Conservation (phyloP, 2,329 filamentous ascomycete species). For the Dendrostoma leiphaemia region DNA sequence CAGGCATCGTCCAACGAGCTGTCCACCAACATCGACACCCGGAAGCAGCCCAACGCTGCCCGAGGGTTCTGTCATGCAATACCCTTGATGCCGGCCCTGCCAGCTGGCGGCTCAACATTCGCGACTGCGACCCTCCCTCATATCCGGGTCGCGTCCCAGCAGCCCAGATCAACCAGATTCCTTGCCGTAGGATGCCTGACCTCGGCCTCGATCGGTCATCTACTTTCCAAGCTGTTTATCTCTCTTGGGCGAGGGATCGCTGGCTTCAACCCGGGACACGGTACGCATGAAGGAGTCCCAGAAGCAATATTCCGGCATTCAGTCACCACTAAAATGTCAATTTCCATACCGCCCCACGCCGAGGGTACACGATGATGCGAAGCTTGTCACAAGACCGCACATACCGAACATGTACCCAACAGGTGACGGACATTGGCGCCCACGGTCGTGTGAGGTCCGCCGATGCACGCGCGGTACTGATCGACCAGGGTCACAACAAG, state of each 20-base stretch:
- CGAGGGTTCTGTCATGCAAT: background rate
- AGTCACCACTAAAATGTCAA: no score
- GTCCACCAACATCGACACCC: background rate
- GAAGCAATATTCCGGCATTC: background rate
- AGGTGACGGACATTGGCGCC: slow-evolving; percentile 9
- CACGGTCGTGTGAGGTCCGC: background rate
- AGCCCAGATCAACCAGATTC: background rate
- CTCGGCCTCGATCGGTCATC: background rate
- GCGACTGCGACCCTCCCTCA: slow-evolving; percentile 4
- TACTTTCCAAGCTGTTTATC: background rate
- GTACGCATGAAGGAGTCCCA: background rate
- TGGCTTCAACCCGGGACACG: background rate
- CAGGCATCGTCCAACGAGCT: background rate
- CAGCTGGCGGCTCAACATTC: background rate
- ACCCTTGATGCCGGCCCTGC: background rate
- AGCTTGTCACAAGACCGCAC: no score
- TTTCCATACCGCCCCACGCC: background rate
- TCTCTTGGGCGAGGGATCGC: background rate
- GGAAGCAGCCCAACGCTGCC: background rate
- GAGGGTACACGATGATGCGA: background rate
- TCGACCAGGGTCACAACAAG: slow-evolving; percentile 8
- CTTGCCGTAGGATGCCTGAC: slow-evolving; percentile 7
- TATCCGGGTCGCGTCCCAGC: background rate
- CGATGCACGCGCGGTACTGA: background rate
- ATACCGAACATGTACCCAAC: no score